A percentile compares a stretch with the other conserved stretches of the same genome.
These are phyloP conservation scores for Cladosporium sp. DNA, from an alignment of 2,329 filamentous ascomycete species.

Conservation along the genomic window DNA sequence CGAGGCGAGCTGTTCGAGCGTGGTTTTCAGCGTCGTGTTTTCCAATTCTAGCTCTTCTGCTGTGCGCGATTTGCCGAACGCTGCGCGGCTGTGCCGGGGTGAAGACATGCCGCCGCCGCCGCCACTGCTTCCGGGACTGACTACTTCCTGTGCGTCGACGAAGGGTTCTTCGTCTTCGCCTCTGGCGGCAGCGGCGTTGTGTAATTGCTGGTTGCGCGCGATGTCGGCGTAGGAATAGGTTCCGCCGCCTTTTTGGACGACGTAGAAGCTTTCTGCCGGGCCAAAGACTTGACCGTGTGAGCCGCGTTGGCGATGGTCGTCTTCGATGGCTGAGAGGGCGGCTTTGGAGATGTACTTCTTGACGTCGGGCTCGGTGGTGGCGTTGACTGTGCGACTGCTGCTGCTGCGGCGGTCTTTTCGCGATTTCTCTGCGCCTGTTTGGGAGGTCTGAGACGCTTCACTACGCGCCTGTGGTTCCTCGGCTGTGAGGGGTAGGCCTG, in stretches of 20 bases:
- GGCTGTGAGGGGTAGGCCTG: slow-evolving; percentile 69
- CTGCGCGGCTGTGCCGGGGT: slow-evolving; percentile 31
- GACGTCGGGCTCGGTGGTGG: slow-evolving; percentile 59
- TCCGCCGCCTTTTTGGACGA: slow-evolving; percentile 86
- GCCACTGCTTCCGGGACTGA: too few relatives aligned
- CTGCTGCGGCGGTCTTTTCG: slow-evolving; percentile 22
- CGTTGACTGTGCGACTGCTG: slow-evolving; percentile 24
- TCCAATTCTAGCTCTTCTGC: slow-evolving; percentile 86
- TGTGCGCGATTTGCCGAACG: slow-evolving; percentile 53
- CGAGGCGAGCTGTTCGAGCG: slow-evolving; percentile 80
- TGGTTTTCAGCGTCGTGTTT: slow-evolving; percentile 78
- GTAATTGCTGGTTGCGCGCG: slow-evolving; percentile 37
- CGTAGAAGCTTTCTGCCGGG: slow-evolving; percentile 74
- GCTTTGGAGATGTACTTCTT: slow-evolving; percentile 81
- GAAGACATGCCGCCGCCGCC: slow-evolving; percentile 56
- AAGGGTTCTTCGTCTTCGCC: slow-evolving; percentile 71
- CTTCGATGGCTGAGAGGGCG: slow-evolving; percentile 72
- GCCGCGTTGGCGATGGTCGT: slow-evolving; percentile 47
- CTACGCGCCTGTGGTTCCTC: slow-evolving; percentile 23
- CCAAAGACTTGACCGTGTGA: slow-evolving; percentile 51
- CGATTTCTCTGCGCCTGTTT: slow-evolving; percentile 21
- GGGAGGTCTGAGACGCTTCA: slow-evolving; percentile 19
- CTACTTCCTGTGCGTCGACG: slow-evolving; percentile 62
- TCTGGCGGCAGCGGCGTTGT: slow-evolving; percentile 19
- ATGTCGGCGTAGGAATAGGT: slow-evolving; percentile 94